Percentiles rank a stretch among this genome's conserved stretches.
Conservation (phyloP, 1,284 basidiomycete species). For the Trichosporon sp. region DNA sequence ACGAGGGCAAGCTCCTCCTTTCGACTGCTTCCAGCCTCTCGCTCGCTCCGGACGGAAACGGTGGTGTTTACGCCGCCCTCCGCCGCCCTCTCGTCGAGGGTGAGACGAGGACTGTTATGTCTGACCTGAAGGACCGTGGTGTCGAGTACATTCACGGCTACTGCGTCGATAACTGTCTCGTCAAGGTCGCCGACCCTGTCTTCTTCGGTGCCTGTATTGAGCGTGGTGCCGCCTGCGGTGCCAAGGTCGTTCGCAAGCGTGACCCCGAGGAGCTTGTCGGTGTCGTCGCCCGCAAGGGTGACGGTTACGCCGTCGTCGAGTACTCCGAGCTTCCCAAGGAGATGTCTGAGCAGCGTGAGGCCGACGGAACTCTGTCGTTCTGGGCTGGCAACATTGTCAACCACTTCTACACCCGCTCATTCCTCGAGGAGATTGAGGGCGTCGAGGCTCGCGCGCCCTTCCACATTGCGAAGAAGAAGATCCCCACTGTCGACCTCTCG, state of each 20-base stretch:
- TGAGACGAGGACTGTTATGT: conserved; percentile 69
- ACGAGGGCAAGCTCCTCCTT: conserved; percentile 91
- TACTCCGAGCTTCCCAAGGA: conserved; percentile 93
- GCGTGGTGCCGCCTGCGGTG: conserved; percentile 83
- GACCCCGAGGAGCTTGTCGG: conserved; percentile 89
- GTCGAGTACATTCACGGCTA: conserved; percentile 92
- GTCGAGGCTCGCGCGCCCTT: conserved; percentile 91
- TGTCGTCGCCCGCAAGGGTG: conserved; percentile 81
- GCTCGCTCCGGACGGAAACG: conserved; percentile 96
- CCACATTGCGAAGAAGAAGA: conserved; percentile 99
- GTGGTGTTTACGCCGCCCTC: conserved; percentile 92
- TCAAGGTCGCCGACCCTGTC: conserved; percentile 92
- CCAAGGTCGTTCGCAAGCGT: conserved; percentile 93
- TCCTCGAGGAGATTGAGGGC: conserved; percentile 75
- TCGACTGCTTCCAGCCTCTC: conserved; percentile 76
- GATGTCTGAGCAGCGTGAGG: conserved; percentile 76
- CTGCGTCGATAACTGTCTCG: conserved; percentile 99
- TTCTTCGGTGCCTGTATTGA: conserved; percentile 92
- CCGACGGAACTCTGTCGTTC: conserved; percentile 77
- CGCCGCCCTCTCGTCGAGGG: conserved; percentile 71
- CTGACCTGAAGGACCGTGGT: conserved; percentile 75
- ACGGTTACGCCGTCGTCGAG: conserved; percentile 89
- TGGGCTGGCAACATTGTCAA: conserved; percentile 97
- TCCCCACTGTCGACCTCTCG: conserved; percentile 74
- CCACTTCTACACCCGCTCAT: conserved; percentile 93